Base-by-base conservation (phyloP, 202 grass and related monocot species). In the Eragrostis tef region DNA sequence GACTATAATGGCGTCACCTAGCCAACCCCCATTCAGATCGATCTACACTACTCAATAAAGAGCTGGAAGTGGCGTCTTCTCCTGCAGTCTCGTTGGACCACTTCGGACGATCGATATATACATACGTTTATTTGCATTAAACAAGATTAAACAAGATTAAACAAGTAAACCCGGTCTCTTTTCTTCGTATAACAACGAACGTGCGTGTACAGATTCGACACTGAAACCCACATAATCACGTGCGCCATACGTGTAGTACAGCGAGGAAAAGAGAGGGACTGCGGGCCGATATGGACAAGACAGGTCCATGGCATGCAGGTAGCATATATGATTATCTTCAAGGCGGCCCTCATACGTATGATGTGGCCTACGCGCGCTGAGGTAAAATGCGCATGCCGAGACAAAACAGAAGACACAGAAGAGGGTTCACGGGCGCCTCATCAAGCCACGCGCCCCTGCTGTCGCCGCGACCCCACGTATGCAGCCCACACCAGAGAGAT, bases 361-460 rank as follows among this genome's bases (percentile, higher is more conserved):
- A 79, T 78, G 60, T 21, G 17, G 43, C 75, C 25, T 64, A 63
- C 11, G 15, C 15, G 57, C 24, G 61, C 17, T n/a, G 45, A 52
- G 26, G 20, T 51, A 53, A 67, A 42, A 24, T 63, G 24, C 3
- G 1, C 60, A 16, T 22, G 17, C 2, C 42, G 24, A 39, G 75
- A 84, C 84, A 39, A 74, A 84, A 73, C 53, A 72, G 67, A 54
- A 17, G 8, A 6, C 58, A 14, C 15, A 41, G 42, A 58, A 48
- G 69, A 70, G 80, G 39, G 81, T 82, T 91, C 89, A 88, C 89
- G 89, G 82, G 86, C 59, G 70, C 56, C 1, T 36, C 34, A 5
- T 26, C 17, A 31, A 61, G 34, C 17, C 52, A 47, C 65, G n/a
- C 10, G 13, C 25, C 60, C 43, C 24, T 13, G 17, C 62, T n/a